These are phyloP conservation scores for Xylariales sp. DNA, from an alignment of 2,329 filamentous ascomycete species.

Conservation along the genomic window DNA sequence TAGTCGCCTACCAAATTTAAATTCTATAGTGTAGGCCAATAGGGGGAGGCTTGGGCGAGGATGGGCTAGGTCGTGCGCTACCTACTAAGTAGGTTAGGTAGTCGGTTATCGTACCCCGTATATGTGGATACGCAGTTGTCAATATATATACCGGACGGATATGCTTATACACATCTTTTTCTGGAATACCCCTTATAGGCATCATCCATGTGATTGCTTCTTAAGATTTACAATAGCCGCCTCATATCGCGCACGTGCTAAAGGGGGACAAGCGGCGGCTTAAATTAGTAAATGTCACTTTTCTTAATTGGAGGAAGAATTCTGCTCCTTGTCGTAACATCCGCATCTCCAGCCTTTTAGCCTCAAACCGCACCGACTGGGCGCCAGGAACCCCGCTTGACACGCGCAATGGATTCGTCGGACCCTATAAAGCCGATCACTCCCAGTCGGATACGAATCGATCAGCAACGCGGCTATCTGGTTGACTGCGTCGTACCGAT, in stretches of 20 bases:
- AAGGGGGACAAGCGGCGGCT: neutral
- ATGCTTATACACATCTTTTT: too few relatives aligned
- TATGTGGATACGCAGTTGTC: too few relatives aligned
- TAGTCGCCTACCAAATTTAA: too few relatives aligned
- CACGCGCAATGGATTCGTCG: conserved; percentile 21
- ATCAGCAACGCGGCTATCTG: neutral
- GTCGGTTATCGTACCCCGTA: too few relatives aligned
- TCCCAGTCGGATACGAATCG: conserved; percentile 11
- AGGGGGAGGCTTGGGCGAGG: too few relatives aligned
- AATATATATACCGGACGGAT: too few relatives aligned
- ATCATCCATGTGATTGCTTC: too few relatives aligned
- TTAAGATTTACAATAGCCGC: neutral
- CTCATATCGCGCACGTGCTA: neutral
- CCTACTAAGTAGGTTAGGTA: too few relatives aligned
- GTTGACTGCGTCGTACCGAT: neutral
- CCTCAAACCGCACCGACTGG: conserved; percentile 19
- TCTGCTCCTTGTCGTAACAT: neutral
- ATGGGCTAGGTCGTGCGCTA: too few relatives aligned
- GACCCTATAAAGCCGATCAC: conserved; percentile 16
- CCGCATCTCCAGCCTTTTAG: conserved; percentile 14
- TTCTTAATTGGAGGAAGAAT: conserved; percentile 8
- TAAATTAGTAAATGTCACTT: neutral
- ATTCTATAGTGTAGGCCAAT: too few relatives aligned
- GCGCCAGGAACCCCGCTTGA: neutral
- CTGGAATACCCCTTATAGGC: too few relatives aligned